Percentiles rank a stretch among this genome's conserved stretches.
Evolutionary conservation across 2,329 filamentous ascomycete species (phyloP).

Genomic region (Aureobasidium sp.): DNA sequence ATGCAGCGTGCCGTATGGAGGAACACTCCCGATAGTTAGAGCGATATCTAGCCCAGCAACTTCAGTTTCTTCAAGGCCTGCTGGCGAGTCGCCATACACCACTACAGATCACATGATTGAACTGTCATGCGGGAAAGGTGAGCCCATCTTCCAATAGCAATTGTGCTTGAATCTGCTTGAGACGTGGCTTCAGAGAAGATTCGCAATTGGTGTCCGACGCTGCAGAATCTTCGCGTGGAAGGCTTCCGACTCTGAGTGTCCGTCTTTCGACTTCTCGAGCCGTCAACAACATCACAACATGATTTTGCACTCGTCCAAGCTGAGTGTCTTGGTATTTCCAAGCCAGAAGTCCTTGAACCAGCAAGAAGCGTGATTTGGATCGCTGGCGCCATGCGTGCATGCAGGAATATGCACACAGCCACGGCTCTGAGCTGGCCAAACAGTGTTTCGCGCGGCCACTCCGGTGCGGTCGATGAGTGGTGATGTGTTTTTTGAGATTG

Average conservation of each 20-base stretch:
- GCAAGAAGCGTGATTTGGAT: not conserved
- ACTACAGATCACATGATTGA: slow-evolving; percentile 8
- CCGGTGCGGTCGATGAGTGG: not conserved
- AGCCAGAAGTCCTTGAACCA: not conserved
- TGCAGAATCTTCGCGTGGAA: slow-evolving; percentile 3
- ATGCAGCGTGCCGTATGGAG: not conserved
- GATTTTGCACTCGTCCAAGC: not conserved
- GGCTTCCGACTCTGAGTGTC: not conserved
- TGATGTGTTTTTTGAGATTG: not conserved
- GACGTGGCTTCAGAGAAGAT: not conserved
- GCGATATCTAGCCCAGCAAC: not conserved
- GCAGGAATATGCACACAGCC: slow-evolving; percentile 4
- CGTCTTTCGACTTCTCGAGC: not conserved
- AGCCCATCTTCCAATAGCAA: not conserved
- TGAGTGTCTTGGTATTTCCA: not conserved
- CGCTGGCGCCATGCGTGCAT: not conserved
- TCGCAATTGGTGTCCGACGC: not conserved
- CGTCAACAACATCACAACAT: not conserved
- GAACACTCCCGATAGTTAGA: not conserved
- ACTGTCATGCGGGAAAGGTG: not conserved
- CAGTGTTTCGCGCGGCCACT: not conserved
- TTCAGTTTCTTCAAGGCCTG: not conserved
- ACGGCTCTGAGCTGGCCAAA: slow-evolving; percentile 6
- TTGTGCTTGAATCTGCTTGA: not conserved
- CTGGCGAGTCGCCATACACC: slow-evolving; percentile 4